Evolutionary conservation across 371 early-diverging fungal species (phyloP).

Genomic region (Apophysomyces sp.): DNA sequence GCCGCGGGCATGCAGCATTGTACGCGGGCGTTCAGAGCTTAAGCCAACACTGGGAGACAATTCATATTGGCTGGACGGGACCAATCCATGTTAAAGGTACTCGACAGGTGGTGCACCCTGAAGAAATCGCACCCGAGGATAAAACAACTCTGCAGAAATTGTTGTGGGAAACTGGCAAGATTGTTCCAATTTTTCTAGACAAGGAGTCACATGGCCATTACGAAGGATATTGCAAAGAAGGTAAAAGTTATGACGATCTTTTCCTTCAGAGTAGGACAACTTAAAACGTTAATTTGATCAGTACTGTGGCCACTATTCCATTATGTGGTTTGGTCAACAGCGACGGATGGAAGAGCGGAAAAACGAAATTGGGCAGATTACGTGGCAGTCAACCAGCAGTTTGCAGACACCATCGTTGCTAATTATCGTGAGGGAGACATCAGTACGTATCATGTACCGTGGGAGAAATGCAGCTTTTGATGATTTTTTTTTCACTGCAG

Average conservation of each 20-base stretch:
- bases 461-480: conserved; percentile 42
- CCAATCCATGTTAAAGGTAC: conserved; percentile 47
- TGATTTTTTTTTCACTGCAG: conserved; percentile 60
- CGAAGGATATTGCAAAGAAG: conserved; percentile 92
- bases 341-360: conserved; percentile 63
- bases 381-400: conserved; percentile 82
- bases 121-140: conserved; percentile 35
- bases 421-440: conserved; percentile 84
- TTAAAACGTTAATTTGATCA: conserved; percentile 11
- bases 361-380: conserved; percentile 87
- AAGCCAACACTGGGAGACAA: conserved; percentile 43
- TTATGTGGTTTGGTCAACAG: conserved; percentile 86
- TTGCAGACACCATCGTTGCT: conserved; percentile 79
- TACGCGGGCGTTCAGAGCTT: conserved; percentile 70
- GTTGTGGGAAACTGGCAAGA: conserved; percentile 52
- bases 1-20: conserved; percentile 76
- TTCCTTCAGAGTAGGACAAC: not conserved
- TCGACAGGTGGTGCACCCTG: conserved; percentile 16
- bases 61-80: conserved; percentile 78
- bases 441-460: conserved; percentile 40
- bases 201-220: conserved; percentile 72
- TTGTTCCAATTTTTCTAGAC: conserved; percentile 81
- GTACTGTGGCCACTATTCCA: conserved; percentile 99
- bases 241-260: conserved; percentile 35
- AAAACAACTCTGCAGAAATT: conserved; percentile 34